Base-by-base conservation (phyloP, 371 early-diverging fungal species). In the Furculomyces boomerangus region DNA sequence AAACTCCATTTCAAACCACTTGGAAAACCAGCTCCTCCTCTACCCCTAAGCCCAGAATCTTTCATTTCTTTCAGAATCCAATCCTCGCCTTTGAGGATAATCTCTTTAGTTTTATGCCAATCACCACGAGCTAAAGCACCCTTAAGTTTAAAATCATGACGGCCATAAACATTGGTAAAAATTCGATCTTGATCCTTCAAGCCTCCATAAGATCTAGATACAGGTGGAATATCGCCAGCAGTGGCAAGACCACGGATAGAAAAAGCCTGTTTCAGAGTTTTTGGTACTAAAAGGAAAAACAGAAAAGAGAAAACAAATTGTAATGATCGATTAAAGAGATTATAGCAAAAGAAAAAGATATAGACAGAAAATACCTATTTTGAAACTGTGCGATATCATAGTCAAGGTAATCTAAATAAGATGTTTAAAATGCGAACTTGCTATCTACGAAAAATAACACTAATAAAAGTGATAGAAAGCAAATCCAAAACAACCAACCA, bases 51-150 rank as follows among this genome's bases (percentile, higher is more conserved):
- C 41, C 97, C 97, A 25, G 90, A 90, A 51, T 75, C 77, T 73
- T 96, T 96, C 78, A 94, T 85, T 76, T 96, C 93, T 65, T 90
- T 81, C 59, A 96, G 73, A 62, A 96, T 96, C 94, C 94, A 96
- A 52, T 89, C 87, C 63, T 87, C 81, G 44, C 97, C 97, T 73
- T 96, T 96, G 53, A 86, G 77, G 35, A 96, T 63, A 45, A 96
- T 80, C 67, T 96, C 95, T 74, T 96, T 96, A 56, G 97, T 96
- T 75, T 93, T 93, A 80, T 92, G 83, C 95, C 95, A 96, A 74
- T 96, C 95, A 54, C 97, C 95, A 59, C 95, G 86, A 72, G 84
- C 83, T 67, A 81, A 55, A 8, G 97, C 95, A 3, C 92, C 93
- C 57, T 82, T 74, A 41, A 96, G 77, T 20, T 79, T 71, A 62